These are phyloP conservation scores for Fusarium virguliforme DNA, from an alignment of 2,329 filamentous ascomycete genomes.

Conservation along the genomic window DNA sequence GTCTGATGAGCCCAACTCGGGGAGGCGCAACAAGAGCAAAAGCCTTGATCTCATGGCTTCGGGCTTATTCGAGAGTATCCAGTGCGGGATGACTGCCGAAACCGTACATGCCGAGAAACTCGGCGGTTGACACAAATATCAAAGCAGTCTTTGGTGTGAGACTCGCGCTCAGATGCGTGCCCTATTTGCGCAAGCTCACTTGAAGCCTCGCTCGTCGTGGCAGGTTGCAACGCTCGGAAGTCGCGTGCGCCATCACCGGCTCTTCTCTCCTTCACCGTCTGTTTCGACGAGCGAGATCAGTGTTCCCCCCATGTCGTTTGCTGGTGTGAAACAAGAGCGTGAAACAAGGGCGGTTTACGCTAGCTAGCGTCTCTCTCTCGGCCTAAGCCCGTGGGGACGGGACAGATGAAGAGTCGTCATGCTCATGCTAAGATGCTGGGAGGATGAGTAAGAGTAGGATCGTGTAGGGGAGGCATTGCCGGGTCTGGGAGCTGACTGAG, in stretches of 20 bases:
- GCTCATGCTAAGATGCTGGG: conserved; percentile 39
- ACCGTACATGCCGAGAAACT: not conserved
- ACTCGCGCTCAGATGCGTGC: not conserved
- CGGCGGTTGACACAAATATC: conserved; percentile 2
- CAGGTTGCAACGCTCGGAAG: not conserved
- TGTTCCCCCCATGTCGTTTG: conserved; percentile 17
- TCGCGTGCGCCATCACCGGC: conserved; percentile 34
- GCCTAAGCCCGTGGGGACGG: conserved; percentile 20
- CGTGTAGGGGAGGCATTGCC: conserved; percentile 23
- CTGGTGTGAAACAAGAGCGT: conserved; percentile 46
- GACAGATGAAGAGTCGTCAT: conserved; percentile 30
- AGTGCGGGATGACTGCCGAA: conserved; percentile 3
- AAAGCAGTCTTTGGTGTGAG: not conserved
- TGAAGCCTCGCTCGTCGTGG: not conserved
- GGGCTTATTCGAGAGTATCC: conserved; percentile 3
- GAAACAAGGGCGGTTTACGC: conserved; percentile 35
- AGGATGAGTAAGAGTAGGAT: conserved; percentile 18
- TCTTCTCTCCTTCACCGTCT: conserved; percentile 34
- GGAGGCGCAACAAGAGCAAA: not conserved
- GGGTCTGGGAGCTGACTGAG: conserved; percentile 22
- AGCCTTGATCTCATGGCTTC: not conserved
- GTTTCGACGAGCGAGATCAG: conserved; percentile 20
- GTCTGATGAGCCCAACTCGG: not conserved
- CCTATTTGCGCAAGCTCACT: not conserved
- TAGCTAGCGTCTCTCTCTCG: conserved; percentile 29